Conservation (phyloP, 495 filamentous ascomycete species). For the Podospora bellae-mahoneyi region DNA sequence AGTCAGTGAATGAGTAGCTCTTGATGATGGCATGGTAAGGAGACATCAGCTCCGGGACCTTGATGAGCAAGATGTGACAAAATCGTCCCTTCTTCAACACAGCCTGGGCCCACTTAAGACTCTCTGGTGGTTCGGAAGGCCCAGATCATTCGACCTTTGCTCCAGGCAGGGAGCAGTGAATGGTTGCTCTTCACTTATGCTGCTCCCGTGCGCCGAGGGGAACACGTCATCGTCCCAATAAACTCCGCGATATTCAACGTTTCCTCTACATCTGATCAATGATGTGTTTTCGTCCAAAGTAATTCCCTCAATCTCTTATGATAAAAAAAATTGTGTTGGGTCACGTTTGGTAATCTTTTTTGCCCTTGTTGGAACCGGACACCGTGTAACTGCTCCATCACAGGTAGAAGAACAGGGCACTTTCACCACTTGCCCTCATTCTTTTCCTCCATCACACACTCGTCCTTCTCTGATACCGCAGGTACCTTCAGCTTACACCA, state of each 20-base stretch:
- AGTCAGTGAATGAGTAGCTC: too few relatives aligned
- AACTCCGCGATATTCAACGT: background rate
- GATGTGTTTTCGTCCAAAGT: background rate
- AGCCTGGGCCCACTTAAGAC: background rate
- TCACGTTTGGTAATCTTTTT: background rate
- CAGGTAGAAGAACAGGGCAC: background rate
- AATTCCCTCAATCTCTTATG: background rate
- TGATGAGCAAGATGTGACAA: background rate
- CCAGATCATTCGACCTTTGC: background rate
- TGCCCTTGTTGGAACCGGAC: background rate
- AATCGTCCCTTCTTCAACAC: background rate
- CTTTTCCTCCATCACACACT: background rate
- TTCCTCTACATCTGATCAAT: background rate
- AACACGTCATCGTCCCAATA: background rate
- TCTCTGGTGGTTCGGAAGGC: background rate
- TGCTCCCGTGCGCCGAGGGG: background rate
- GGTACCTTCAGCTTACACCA: background rate
- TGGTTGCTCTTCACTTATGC: background rate
- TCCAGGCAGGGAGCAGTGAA: background rate
- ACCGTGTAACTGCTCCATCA: background rate
- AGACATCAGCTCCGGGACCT: too few relatives aligned
- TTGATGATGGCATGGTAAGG: too few relatives aligned
- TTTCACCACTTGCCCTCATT: background rate
- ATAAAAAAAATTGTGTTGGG: background rate
- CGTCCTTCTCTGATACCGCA: background rate